Conservation (phyloP, 306 rosid species). For the Cicer cuneatum region DNA sequence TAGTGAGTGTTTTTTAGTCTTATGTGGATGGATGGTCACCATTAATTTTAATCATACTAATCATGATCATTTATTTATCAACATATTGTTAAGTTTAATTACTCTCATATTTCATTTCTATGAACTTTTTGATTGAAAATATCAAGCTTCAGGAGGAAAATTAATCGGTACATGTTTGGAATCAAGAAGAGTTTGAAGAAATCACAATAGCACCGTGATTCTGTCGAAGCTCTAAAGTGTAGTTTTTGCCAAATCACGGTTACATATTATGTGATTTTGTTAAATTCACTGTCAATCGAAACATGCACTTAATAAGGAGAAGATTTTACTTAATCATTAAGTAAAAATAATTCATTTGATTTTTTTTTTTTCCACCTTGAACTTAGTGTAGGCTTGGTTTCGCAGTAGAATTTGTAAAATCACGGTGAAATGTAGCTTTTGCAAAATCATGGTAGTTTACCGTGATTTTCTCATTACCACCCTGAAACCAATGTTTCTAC, state of each 20-base stretch:
- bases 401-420: too few relatives aligned
- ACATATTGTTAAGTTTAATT: conserved; percentile 2
- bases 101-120: not conserved
- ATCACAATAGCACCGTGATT: too few relatives aligned
- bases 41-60: not conserved
- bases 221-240: too few relatives aligned
- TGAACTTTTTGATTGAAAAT: conserved; percentile 32
- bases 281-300: too few relatives aligned
- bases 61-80: not conserved
- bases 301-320: not conserved
- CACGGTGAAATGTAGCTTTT: too few relatives aligned
- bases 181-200: too few relatives aligned
- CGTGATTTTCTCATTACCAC: too few relatives aligned
- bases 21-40: not conserved
- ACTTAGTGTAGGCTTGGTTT: too few relatives aligned
- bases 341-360: conserved; percentile 8
- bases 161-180: not conserved
- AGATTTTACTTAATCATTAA: not conserved
- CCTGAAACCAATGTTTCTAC: conserved; percentile 31
- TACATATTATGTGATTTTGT: too few relatives aligned
- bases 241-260: too few relatives aligned
- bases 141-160: conserved; percentile 10
- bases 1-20: not conserved
- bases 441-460: too few relatives aligned
- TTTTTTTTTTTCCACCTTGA: not conserved